Base-by-base conservation (phyloP, 1,284 basidiomycete genomes). In the Gomphus bonarii region DNA sequence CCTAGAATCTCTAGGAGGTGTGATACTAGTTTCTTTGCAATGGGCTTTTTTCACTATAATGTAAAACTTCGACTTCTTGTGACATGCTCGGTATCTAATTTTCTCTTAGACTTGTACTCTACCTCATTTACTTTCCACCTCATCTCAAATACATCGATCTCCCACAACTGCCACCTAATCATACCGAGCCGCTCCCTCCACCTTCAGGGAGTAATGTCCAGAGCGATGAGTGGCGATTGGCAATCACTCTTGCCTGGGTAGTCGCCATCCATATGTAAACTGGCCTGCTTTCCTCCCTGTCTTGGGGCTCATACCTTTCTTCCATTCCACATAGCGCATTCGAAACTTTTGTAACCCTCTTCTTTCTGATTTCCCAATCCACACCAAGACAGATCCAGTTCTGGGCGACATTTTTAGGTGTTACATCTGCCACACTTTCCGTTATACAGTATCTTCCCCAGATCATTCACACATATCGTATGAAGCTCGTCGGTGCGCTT, bases 371-470 rank as follows among this genome's bases (percentile, higher is more conserved):
- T 25, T 76, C 73, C 60, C 71, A 63, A 11, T 71, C 75, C 5
- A 72, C 69, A 18, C 68, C 76, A 11, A 69, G 65, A 0, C 73
- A 78, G 30, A 70, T 85, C 2, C 66, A 69, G 1, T 68, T 75
- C 12, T 95, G 93, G 85, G 91, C 93, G 1, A 86, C 85, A 0
- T 89, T 95, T 71, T 80, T 95, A 8, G 94, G 94, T 14, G 73
- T 95, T n/a, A 80, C 83, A 0, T 88, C 89, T 3, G 86, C 89
- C 1, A 22, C 83, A 0, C 79, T 95, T 3, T 88, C 94, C 0
- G 80, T 82, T 0, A 73, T 88, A 20, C 94, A 98, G 69, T 97
- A 97, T 65, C 76, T 85, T 0, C 95, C 94, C 0, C 95, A 98
- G 68, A 78, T 98, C 42, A 64, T 79, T 25, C 83, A 88, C 63